phyloP scores from a whole-genome alignment of 306 rosid genomes.

The Prunus padus region DNA sequence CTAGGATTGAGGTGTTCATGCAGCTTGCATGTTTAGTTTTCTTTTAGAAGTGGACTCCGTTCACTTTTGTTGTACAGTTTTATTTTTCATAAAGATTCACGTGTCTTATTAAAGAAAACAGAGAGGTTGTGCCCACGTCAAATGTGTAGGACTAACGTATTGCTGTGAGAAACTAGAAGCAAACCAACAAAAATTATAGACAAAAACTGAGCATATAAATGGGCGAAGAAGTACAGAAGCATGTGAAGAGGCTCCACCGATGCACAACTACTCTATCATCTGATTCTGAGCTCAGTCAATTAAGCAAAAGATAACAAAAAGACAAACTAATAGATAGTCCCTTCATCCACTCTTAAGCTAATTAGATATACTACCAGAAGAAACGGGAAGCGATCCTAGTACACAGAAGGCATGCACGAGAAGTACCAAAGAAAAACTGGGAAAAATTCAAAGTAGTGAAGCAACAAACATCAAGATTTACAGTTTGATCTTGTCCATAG shows the following conservation, averaged over 20 bases:
- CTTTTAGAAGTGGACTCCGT: too few species aligned
- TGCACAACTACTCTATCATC: background rate
- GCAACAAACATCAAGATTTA: background rate
- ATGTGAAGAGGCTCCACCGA: background rate
- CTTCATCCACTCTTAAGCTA: background rate
- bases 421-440: background rate
- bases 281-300: background rate
- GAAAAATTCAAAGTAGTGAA: background rate
- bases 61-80: too few species aligned
- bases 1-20: too few species aligned
- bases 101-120: too few species aligned
- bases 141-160: too few species aligned
- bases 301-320: background rate
- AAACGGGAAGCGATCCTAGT: background rate
- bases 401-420: background rate
- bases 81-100: too few species aligned
- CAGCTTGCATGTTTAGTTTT: too few species aligned
- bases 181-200: too few species aligned
- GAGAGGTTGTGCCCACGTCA: too few species aligned
- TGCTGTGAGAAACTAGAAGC: too few species aligned
- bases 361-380: background rate
- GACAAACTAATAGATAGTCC: background rate
- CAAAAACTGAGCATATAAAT: background rate
- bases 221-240: background rate
- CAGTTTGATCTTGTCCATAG: background rate